A percentile compares a stretch with the other conserved stretches of the same genome.
These are phyloP conservation scores for Cryphonectria radicalis DNA, from an alignment of 2,329 filamentous ascomycete genomes.

Conservation along the genomic window DNA sequence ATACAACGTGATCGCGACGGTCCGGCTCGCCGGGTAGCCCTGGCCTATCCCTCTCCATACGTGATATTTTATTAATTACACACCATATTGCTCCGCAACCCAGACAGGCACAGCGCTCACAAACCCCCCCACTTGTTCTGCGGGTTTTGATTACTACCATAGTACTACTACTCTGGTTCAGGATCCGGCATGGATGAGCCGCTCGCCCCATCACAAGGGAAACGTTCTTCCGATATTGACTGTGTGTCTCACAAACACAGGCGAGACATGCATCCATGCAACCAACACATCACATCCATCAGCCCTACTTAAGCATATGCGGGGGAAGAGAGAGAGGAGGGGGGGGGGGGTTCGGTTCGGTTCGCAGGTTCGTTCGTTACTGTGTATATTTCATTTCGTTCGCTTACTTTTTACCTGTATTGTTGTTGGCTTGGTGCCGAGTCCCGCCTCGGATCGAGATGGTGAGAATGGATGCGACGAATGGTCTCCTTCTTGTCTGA, in stretches of 20 bases:
- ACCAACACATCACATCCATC: background rate
- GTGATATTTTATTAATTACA: background rate
- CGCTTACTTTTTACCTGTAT: background rate
- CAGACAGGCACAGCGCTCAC: background rate
- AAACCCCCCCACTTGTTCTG: background rate
- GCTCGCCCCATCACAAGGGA: background rate
- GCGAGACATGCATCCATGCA: background rate
- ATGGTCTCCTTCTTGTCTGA: conserved; percentile 1
- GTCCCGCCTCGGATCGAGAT: background rate
- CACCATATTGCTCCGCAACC: background rate
- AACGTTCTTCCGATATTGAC: background rate
- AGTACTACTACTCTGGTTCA: background rate
- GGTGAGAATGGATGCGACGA: background rate
- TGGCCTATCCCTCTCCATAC: background rate
- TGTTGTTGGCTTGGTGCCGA: background rate
- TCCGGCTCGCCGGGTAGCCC: conserved; percentile 5
- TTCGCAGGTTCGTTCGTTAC: no score
- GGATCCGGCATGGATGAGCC: background rate
- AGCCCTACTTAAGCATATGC: background rate
- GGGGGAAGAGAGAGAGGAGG: no score
- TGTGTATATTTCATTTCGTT: no score
- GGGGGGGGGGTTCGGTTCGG: no score
- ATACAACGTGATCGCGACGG: background rate
- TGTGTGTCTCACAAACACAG: background rate
- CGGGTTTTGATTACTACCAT: background rate